Conservation (phyloP, 1,139 yeast genomes). For the Saccharomyces uvarum region DNA sequence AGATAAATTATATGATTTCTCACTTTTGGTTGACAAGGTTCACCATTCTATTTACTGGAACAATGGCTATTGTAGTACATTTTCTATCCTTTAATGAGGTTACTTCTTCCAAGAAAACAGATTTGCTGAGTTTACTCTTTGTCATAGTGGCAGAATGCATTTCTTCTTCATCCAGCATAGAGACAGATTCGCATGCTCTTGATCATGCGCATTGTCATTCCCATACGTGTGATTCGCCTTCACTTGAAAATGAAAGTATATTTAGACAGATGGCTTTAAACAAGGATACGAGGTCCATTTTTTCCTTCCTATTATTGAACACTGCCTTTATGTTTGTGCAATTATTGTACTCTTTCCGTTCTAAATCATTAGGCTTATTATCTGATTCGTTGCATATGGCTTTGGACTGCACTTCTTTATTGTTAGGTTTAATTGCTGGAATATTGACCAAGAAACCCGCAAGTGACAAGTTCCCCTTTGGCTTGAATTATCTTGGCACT, state of each 20-base stretch:
- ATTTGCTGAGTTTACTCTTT: constrained; percentile 16
- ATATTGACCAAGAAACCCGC: constrained; percentile 52
- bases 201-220: constrained; percentile 6
- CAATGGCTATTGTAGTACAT: constrained; percentile 31
- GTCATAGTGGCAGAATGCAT: constrained; percentile 14
- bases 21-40: constrained; percentile 22
- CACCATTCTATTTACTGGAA: constrained; percentile 17
- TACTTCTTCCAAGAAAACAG: constrained; percentile 12
- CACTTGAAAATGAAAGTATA: constrained; percentile 11
- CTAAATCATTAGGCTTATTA: constrained; percentile 82
- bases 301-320: constrained; percentile 76
- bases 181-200: constrained; percentile 7
- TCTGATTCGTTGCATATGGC: constrained; percentile 97
- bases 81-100: constrained; percentile 29
- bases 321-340: constrained; percentile 92
- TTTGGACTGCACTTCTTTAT: constrained; percentile 81
- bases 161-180: constrained; percentile 1
- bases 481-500: constrained; percentile 76
- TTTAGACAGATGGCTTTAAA: constrained; percentile 45
- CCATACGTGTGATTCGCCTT: neutral
- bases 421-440: constrained; percentile 86
- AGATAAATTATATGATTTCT: constrained; percentile 5
- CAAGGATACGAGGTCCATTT: constrained; percentile 79
- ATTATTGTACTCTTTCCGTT: constrained; percentile 79
- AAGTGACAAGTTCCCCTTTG: constrained; percentile 74